These are phyloP conservation scores for thale cress (Arabidopsis thaliana) DNA, from an alignment of 345 rosid genomes.

Conservation along the genomic window TAIR10.1 NC_003076.8:16039001-16039500, in stretches of 20 bases:
- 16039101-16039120: no score
- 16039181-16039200: conserved; percentile 6
- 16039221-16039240: not conserved
- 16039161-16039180: not conserved
- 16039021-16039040: no score
- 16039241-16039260: not conserved
- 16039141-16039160: not conserved
- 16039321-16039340: not conserved
- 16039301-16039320: not conserved
- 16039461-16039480: not conserved
- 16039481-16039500: not conserved
- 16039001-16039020: no score
- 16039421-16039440: conserved; percentile 23
- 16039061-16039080: no score
- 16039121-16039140: no score
- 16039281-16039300: not conserved
- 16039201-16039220: not conserved
- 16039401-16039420: conserved; percentile 10
- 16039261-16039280: conserved; percentile 8
- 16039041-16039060: no score
- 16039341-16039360: no score
- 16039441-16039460: not conserved
- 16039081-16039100: no score
- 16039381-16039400: not conserved
- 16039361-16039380: no score